Evolutionary conservation across 2,329 filamentous ascomycete species (phyloP).

Genomic region (Zymoseptoria brevis): DNA sequence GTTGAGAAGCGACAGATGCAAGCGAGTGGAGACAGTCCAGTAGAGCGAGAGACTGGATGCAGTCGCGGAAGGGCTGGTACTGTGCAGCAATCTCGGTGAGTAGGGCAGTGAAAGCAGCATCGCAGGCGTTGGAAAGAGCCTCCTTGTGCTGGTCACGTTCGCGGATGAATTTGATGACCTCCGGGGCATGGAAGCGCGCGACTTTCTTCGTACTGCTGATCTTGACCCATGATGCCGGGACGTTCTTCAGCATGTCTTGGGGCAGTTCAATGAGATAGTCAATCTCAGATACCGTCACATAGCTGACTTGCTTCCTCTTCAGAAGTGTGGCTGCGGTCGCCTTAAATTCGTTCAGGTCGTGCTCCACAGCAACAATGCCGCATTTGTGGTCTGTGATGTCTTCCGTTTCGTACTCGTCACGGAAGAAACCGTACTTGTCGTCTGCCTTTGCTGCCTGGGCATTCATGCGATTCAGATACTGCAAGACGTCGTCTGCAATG

Average conservation of each 20-base stretch:
- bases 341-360: constrained; percentile 74
- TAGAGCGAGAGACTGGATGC: constrained; percentile 73
- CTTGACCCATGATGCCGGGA: constrained; percentile 91
- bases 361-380: constrained; percentile 87
- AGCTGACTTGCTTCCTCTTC: constrained; percentile 63
- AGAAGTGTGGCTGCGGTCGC: constrained; percentile 63
- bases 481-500: constrained; percentile 64
- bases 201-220: constrained; percentile 90
- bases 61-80: constrained; percentile 84
- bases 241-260: constrained; percentile 72
- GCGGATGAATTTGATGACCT: constrained; percentile 71
- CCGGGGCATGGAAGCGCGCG: constrained; percentile 88
- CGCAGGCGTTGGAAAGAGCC: constrained; percentile 82
- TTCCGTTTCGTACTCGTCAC: constrained; percentile 78
- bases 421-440: constrained; percentile 92
- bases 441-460: constrained; percentile 71
- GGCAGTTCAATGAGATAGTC: constrained; percentile 91
- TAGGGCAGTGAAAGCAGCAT: constrained; percentile 67
- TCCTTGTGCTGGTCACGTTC: constrained; percentile 95
- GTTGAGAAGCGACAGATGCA: constrained; percentile 72
- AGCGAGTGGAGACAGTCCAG: constrained; percentile 87
- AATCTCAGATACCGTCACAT: constrained; percentile 78
- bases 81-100: constrained; percentile 67
- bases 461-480: constrained; percentile 79
- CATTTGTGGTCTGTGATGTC: constrained; percentile 82